Evolutionary conservation across 177 flowering plant genomes (phyloP).

Genomic region (Vitis hybrid): DNA sequence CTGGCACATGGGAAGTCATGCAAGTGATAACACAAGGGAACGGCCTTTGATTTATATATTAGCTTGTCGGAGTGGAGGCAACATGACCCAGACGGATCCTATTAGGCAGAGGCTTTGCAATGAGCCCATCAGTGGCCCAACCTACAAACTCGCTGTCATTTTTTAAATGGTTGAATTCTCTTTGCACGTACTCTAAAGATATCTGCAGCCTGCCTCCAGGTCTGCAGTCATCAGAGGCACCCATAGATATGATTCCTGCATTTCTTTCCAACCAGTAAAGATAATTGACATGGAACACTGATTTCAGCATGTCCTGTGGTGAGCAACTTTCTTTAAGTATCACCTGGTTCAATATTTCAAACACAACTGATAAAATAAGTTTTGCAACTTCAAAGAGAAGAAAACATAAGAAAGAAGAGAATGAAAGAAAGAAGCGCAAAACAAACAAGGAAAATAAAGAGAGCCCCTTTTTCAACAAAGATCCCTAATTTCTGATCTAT

Average conservation of each 20-base stretch:
- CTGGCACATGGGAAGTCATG: not conserved
- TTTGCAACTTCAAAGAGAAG: not conserved
- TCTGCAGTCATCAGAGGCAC: conserved; percentile 55
- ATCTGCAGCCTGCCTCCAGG: conserved; percentile 75
- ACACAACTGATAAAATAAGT: not conserved
- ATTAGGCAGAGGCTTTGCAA: conserved; percentile 81
- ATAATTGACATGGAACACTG: conserved; percentile 83
- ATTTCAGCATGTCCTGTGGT: conserved; percentile 83
- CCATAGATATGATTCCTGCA: conserved; percentile 62
- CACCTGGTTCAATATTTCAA: conserved; percentile 41
- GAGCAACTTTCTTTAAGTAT: conserved; percentile 71
- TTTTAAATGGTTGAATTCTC: conserved; percentile 82
- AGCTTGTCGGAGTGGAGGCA: conserved; percentile 7
- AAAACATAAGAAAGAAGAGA: not conserved
- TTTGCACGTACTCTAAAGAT: conserved; percentile 76
- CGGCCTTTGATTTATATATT: not conserved
- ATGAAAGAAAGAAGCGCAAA: not conserved
- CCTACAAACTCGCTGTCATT: conserved; percentile 65
- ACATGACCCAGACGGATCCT: conserved; percentile 47
- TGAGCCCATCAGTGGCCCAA: conserved; percentile 83
- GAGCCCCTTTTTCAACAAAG: too few relatives aligned
- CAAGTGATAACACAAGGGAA: too few relatives aligned
- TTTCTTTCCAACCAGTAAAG: conserved; percentile 85
- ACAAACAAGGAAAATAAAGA: too few relatives aligned
- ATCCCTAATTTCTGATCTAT: too few relatives aligned